Conservation (phyloP, 345 rosid species). For the Toxicodendron radicans region DNA sequence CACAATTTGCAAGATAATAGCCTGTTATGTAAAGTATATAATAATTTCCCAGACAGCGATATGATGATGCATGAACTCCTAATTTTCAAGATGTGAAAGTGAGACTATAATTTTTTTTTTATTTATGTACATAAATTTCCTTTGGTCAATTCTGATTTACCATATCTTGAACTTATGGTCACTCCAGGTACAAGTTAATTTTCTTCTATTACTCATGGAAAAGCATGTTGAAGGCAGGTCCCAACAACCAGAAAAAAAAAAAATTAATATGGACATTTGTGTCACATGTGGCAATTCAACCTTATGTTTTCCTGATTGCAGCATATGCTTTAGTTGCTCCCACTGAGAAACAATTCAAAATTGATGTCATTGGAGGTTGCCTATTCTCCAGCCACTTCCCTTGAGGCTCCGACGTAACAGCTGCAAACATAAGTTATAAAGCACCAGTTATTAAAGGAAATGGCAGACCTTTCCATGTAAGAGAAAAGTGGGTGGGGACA, state of each 20-base stretch:
- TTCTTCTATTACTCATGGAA: neutral
- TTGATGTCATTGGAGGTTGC: constrained; percentile 60
- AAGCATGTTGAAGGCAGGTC: neutral
- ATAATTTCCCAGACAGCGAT: neutral
- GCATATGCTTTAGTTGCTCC: constrained; percentile 72
- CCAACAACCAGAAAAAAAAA: neutral
- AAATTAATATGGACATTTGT: neutral
- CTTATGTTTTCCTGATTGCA: constrained; percentile 76
- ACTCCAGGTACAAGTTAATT: neutral
- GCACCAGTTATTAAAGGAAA: neutral
- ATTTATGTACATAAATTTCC: neutral
- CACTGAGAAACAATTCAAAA: constrained; percentile 41
- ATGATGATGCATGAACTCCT: neutral
- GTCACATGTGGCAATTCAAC: constrained; percentile 30
- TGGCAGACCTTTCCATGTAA: neutral
- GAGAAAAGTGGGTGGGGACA: neutral
- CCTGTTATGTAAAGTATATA: neutral
- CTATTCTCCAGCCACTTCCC: constrained; percentile 76
- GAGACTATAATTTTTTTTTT: neutral
- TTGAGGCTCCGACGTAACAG: constrained; percentile 74
- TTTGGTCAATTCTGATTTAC: neutral
- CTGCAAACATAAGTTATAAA: constrained; percentile 30
- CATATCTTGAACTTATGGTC: neutral
- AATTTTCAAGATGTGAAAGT: neutral
- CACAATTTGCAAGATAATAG: constrained; percentile 15